Percentiles rank a stretch among this genome's conserved stretches.
These are phyloP conservation scores for Lactarius hatsudake DNA, from an alignment of 768 basidiomycete genomes.

Conservation along the genomic window DNA sequence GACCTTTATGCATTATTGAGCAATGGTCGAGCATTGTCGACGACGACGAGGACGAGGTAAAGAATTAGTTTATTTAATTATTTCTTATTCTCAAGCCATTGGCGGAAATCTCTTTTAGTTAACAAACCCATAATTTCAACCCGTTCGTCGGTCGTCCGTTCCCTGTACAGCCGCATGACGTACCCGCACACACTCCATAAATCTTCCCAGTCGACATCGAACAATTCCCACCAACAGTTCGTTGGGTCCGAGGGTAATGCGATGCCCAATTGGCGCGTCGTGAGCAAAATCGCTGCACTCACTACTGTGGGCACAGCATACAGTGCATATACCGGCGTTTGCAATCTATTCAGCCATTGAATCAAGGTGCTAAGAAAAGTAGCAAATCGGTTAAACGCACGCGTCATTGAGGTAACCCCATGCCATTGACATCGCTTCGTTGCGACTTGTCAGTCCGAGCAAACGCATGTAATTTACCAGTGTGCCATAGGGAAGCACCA, in stretches of 20 bases:
- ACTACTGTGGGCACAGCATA: constrained; percentile 91
- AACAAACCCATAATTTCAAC: constrained; percentile 55
- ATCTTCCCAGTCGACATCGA: constrained; percentile 90
- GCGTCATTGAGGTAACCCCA: constrained; percentile 98
- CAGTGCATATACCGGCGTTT: constrained; percentile 88
- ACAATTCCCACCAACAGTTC: constrained; percentile 89
- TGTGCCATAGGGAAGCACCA: constrained; percentile 90
- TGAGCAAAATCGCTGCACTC: constrained; percentile 82
- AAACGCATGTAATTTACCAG: constrained; percentile 92
- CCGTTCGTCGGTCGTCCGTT: constrained; percentile 45
- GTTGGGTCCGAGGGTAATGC: constrained; percentile 69
- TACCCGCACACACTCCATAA: constrained; percentile 82
- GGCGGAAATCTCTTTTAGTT: constrained; percentile 74
- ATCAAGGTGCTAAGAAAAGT: constrained; percentile 13
- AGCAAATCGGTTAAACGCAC: constrained; percentile 48
- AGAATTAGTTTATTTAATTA: constrained; percentile 20
- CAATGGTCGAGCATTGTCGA: constrained; percentile 86
- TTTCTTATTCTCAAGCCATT: constrained; percentile 67
- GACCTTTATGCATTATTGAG: constrained; percentile 92
- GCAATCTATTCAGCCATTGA: constrained; percentile 54
- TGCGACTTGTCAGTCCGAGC: constrained; percentile 74
- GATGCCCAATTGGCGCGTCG: constrained; percentile 68
- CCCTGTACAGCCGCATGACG: constrained; percentile 77
- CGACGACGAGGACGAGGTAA: neutral
- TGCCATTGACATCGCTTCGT: constrained; percentile 68